Conservation (phyloP, 768 basidiomycete genomes). For the Lyophyllum decastes region DNA sequence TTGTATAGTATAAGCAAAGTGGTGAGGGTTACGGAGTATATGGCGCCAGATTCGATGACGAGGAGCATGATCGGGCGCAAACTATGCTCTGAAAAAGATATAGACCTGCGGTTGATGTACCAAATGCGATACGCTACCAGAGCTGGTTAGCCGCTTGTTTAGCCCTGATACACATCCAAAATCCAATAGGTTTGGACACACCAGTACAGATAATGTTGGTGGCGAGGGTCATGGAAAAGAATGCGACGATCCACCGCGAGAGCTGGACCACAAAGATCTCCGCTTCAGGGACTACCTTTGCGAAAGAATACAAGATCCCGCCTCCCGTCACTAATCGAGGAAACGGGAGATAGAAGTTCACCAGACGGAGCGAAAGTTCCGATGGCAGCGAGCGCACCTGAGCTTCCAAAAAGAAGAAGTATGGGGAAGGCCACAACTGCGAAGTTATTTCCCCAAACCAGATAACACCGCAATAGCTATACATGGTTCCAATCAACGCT, state of each 20-base stretch:
- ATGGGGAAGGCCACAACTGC: neutral
- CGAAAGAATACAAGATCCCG: constrained; percentile 33
- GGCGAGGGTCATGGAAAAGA: constrained; percentile 37
- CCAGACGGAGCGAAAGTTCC: neutral
- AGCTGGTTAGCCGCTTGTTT: constrained; percentile 11
- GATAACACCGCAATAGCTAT: constrained; percentile 7
- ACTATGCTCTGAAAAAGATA: constrained; percentile 22
- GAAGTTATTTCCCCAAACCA: neutral
- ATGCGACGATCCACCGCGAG: constrained; percentile 38
- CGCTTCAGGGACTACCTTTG: constrained; percentile 24
- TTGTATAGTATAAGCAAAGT: constrained; percentile 33
- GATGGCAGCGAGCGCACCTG: neutral
- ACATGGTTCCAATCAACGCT: neutral
- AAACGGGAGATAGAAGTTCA: neutral
- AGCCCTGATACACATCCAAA: neutral
- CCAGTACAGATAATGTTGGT: constrained; percentile 39
- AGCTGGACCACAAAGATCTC: constrained; percentile 33
- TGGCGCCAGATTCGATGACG: constrained; percentile 37
- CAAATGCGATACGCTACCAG: constrained; percentile 36
- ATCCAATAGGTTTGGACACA: constrained; percentile 5
- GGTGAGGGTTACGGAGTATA: constrained; percentile 35
- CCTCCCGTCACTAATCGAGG: constrained; percentile 24
- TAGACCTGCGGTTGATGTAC: constrained; percentile 28
- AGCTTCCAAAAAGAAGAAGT: neutral
- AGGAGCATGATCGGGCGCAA: constrained; percentile 33